Evolutionary conservation across 208 protist genomes (phyloP).

Genomic region (Trypanosoma caninum): DNA sequence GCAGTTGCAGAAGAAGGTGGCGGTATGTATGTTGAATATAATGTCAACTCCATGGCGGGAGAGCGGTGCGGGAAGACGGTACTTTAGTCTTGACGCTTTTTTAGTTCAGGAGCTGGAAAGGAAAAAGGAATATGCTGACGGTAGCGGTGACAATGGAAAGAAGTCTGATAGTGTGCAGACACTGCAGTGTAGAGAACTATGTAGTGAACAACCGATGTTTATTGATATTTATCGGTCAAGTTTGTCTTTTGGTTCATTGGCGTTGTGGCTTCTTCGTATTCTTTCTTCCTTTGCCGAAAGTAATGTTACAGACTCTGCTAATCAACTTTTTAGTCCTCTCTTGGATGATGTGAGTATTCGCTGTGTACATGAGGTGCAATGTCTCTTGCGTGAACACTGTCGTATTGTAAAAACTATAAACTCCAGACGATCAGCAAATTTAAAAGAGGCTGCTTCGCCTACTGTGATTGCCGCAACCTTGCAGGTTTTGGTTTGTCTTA

Average conservation of each 20-base stretch:
- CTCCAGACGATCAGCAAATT: slow-evolving; percentile 57
- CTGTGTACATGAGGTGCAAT: slow-evolving; percentile 61
- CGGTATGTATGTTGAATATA: slow-evolving; percentile 5
- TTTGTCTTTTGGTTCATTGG: slow-evolving; percentile 34
- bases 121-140: background rate
- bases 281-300: slow-evolving; percentile 56
- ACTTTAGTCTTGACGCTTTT: background rate
- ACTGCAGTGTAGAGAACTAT: too few relatives aligned
- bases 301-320: slow-evolving; percentile 22
- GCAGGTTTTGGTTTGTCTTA: slow-evolving; percentile 64
- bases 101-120: too few relatives aligned
- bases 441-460: slow-evolving; percentile 47
- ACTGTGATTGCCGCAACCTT: slow-evolving; percentile 51
- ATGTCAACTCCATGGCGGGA: background rate
- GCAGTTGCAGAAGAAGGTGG: slow-evolving; percentile 6
- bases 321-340: slow-evolving; percentile 68
- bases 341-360: slow-evolving; percentile 73
- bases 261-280: slow-evolving; percentile 55
- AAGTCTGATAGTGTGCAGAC: background rate
- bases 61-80: background rate
- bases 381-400: slow-evolving; percentile 63
- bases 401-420: slow-evolving; percentile 62
- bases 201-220: background rate
- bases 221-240: slow-evolving; percentile 5
- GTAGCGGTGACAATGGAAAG: background rate